Evolutionary conservation across 208 protist species (phyloP), one percentile per base, ranked within the genome.

Genomic region (Leishmania lainsoni): DNA sequence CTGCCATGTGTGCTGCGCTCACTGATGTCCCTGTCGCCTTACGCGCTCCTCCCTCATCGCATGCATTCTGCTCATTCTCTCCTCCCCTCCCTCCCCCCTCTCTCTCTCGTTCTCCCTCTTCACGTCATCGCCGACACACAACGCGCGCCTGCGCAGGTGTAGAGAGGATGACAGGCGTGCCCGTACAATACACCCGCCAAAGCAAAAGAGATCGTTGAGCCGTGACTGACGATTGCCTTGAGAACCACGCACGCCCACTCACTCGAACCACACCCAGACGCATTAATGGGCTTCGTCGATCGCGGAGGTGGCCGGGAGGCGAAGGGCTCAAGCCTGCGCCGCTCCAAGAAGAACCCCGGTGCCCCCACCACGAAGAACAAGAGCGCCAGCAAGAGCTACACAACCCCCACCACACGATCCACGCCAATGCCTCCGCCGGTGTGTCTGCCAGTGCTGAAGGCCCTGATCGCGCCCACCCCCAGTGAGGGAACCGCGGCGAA

Each of bases 301-400:
- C 90, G 93, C 48, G 93, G 93, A 75, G 91, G 91, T 76, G 92
- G 90, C 22, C 90, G 93, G 14, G 93, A 97, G 82, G 88, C 88
- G 35, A 97, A 97, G 76, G 91, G 91, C 17, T 79, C 86, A 16
- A 95, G 90, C 72, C 86, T 97, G 73, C 91, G 93, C 61, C 87
- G 85, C 48, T 95, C 91, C 12, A 95, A 92, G 74, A 97, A 95
- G 76, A 97, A 97, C 75, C 93, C 93, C 35, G 91, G 91, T 29
- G 91, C 91, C 0, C 63, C 91, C 9, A 83, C 87, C 52, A 85
- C 89, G 5, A 80, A 83, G 56, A 86, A 93, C 76, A 89, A 90
- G 78, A 48, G 65, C 32, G 54, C 63, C 26, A 72, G 80, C 78
- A 89, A 86, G 59, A 86, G 75, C 32, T 81, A 83, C 75, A 79